Conservation (phyloP, 2,329 filamentous ascomycete species). For the Aschersonia sp. region DNA sequence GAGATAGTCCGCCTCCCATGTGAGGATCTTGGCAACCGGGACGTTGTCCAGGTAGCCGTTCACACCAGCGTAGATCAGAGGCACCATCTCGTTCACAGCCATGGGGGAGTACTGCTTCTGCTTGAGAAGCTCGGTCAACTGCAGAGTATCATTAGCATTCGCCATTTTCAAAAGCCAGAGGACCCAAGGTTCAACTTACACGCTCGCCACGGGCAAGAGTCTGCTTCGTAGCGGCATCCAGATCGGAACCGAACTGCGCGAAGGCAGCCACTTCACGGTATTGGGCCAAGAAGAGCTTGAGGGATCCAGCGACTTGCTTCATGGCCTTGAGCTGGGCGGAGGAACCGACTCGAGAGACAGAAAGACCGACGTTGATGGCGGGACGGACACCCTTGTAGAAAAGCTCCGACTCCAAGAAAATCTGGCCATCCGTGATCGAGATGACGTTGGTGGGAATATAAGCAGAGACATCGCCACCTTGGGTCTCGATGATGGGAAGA, state of each 20-base stretch:
- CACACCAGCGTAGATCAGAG: slow-evolving; percentile 97
- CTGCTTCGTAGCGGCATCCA: slow-evolving; percentile 98
- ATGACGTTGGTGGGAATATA: slow-evolving; percentile 99
- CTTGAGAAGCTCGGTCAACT: slow-evolving; percentile 93
- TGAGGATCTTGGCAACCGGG: slow-evolving; percentile 79
- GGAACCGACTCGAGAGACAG: slow-evolving; percentile 98
- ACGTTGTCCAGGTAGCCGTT: slow-evolving; percentile 86
- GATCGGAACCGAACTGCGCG: slow-evolving; percentile 99
- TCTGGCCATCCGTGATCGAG: slow-evolving; percentile 98
- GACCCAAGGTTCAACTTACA: slow-evolving; percentile 36
- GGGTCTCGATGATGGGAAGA: slow-evolving; percentile 95
- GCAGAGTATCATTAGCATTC: slow-evolving; percentile 7
- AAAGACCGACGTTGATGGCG: slow-evolving; percentile 99
- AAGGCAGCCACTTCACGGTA: slow-evolving; percentile 99
- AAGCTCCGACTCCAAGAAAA: slow-evolving; percentile 97
- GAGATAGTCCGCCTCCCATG: slow-evolving; percentile 93
- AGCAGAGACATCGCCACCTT: slow-evolving; percentile 99
- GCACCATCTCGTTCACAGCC: slow-evolving; percentile 99
- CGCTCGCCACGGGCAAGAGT: slow-evolving; percentile 96
- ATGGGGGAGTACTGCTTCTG: slow-evolving; percentile 99
- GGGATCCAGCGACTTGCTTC: slow-evolving; percentile 99
- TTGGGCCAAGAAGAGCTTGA: slow-evolving; percentile 99
- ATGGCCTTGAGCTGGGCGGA: slow-evolving; percentile 99
- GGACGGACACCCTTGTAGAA: slow-evolving; percentile 99
- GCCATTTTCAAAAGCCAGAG: neutral